Conservation (phyloP, 345 rosid genomes). For the Noccaea caerulescens region DNA sequence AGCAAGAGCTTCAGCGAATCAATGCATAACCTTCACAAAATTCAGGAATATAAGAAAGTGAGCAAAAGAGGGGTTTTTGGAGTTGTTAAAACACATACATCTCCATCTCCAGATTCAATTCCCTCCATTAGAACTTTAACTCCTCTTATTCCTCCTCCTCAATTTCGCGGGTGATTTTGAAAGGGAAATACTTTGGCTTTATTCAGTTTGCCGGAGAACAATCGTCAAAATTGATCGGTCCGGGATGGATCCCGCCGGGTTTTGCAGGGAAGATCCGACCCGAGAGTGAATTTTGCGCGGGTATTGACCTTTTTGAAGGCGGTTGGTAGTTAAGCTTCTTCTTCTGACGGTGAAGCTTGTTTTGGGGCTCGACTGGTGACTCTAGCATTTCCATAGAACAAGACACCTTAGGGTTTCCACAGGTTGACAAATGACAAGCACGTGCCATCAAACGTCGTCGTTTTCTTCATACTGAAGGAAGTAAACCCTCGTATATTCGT, state of each 20-base stretch:
- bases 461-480: background rate
- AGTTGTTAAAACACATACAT: constrained; percentile 34
- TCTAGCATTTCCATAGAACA: constrained; percentile 44
- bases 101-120: constrained; percentile 37
- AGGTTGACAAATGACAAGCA: constrained; percentile 23
- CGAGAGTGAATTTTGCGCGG: constrained; percentile 40
- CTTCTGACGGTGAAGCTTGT: constrained; percentile 43
- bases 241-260: constrained; percentile 38
- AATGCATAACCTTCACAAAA: background rate
- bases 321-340: constrained; percentile 39
- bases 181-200: constrained; percentile 10
- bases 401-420: constrained; percentile 43
- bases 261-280: constrained; percentile 37
- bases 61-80: background rate
- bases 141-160: constrained; percentile 7
- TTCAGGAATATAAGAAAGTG: background rate
- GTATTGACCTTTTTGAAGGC: constrained; percentile 32
- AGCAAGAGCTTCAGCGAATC: constrained; percentile 23
- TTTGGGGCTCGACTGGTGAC: constrained; percentile 51
- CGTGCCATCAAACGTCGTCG: constrained; percentile 28
- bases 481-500: constrained; percentile 6
- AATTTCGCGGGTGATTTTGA: background rate
- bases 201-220: constrained; percentile 14
- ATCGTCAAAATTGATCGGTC: constrained; percentile 7
- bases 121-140: constrained; percentile 35